Conservation (phyloP, 345 rosid species). For the Conringia planisiliqua region DNA sequence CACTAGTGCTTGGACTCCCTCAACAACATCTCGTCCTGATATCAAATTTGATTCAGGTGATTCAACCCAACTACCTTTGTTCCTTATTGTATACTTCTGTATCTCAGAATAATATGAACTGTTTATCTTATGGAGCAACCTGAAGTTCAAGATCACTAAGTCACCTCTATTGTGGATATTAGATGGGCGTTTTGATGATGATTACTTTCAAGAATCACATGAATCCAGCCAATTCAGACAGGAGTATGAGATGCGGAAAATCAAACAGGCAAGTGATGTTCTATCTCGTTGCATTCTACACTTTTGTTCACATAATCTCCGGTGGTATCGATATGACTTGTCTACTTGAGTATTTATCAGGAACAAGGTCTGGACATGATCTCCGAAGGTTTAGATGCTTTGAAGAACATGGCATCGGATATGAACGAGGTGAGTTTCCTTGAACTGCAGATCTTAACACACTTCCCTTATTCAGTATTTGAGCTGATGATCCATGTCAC, state of each 20-base stretch:
- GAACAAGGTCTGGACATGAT: constrained; percentile 97
- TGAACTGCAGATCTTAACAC: neutral
- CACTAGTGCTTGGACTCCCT: constrained; percentile 66
- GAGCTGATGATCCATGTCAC: constrained; percentile 17
- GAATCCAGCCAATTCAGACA: constrained; percentile 78
- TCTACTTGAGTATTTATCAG: constrained; percentile 39
- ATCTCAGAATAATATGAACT: neutral
- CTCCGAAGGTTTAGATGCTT: constrained; percentile 89
- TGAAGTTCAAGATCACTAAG: constrained; percentile 22
- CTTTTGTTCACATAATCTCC: neutral
- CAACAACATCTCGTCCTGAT: constrained; percentile 74
- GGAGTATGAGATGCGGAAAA: constrained; percentile 92
- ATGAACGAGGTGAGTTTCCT: constrained; percentile 81
- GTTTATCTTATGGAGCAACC: neutral
- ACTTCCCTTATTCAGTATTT: constrained; percentile 1
- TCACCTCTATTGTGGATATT: constrained; percentile 21
- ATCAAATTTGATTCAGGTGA: constrained; percentile 96
- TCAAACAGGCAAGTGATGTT: constrained; percentile 62
- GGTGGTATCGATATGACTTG: neutral
- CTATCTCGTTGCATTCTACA: neutral
- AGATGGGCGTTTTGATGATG: constrained; percentile 82
- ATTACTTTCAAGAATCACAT: constrained; percentile 80
- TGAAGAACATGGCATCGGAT: constrained; percentile 95
- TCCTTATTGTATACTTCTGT: neutral
- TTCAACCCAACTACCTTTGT: constrained; percentile 10